Evolutionary conservation across 768 basidiomycete genomes (phyloP).

Genomic region (Lentinula lateritia): DNA sequence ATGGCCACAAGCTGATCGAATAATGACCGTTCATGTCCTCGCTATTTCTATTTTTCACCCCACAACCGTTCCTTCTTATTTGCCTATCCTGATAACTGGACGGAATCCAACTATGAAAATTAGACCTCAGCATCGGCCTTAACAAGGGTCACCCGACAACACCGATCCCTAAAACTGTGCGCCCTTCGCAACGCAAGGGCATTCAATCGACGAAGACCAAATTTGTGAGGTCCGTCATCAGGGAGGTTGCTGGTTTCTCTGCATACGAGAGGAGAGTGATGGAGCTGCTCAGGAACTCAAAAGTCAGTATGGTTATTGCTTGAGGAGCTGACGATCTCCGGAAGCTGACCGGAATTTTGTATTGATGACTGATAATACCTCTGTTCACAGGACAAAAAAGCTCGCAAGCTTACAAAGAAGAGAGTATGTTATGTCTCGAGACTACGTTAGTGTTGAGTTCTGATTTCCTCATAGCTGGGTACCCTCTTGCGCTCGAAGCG

Average conservation of each 20-base stretch:
- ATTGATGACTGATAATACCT: background rate
- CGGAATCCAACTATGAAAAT: background rate
- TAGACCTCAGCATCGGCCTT: slow-evolving; percentile 80
- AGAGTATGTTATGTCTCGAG: slow-evolving; percentile 46
- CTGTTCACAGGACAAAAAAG: slow-evolving; percentile 86
- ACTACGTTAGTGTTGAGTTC: background rate
- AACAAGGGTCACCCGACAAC: slow-evolving; percentile 92
- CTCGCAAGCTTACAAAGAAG: slow-evolving; percentile 98
- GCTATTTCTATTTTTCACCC: background rate
- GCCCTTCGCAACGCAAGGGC: slow-evolving; percentile 92
- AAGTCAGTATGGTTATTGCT: slow-evolving; percentile 45
- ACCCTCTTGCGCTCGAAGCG: slow-evolving; percentile 98
- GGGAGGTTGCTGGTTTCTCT: slow-evolving; percentile 97
- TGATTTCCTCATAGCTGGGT: slow-evolving; percentile 60
- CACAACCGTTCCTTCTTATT: background rate
- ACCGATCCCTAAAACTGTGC: slow-evolving; percentile 63
- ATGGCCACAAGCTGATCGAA: background rate
- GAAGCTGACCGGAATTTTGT: background rate
- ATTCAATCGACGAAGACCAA: slow-evolving; percentile 83
- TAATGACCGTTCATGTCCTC: background rate
- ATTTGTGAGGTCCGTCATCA: slow-evolving; percentile 88
- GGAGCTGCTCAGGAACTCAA: slow-evolving; percentile 97
- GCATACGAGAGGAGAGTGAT: slow-evolving; percentile 97
- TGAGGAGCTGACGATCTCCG: background rate
- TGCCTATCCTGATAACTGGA: slow-evolving; percentile 10